Evolutionary conservation across 2,329 filamentous ascomycete species (phyloP), one percentile per base, ranked within the genome.

Genomic region (Paraphoma sp.): DNA sequence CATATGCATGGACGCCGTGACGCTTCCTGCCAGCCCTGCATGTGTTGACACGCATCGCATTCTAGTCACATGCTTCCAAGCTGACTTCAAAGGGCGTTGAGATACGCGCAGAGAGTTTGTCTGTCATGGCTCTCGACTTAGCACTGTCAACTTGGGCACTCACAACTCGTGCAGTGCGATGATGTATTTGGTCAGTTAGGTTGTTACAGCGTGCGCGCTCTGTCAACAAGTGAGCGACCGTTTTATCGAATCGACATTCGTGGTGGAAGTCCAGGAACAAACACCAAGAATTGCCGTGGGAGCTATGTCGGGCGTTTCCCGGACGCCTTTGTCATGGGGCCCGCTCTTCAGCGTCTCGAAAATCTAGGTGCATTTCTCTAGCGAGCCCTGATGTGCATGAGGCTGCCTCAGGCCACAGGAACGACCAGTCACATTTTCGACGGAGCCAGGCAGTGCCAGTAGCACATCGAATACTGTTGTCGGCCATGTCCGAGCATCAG

Each of bases 41-140:
- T 54, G 45, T 45, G 48, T 54, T 9, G 17, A 29, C 45, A 48
- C 31, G 45, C 51, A 54, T 48, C 16, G 23, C 28, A 4, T 48
- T 48, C 6, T 28, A 31, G 51, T 48, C 51, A 54, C 51, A 40
- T 54, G 51, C 29, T 40, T 31, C 38, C 7, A 23, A 23, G 23
- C 23, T 23, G 23, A 23, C 23, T 5, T 23, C 23, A 23, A 23
- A 23, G 23, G 23, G 23, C 23, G 23, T 23, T 23, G 23, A 23
- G 23, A 23, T 23, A 23, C 23, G 23, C 23, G 23, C 23, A 23
- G 23, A 23, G 5, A 23, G 23, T 23, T 23, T 23, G 23, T 23
- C 23, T 23, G 23, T 23, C 23, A 23, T 23, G 23, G 23, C 23
- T 23, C 23, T 23, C 23, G 23, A 5, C 23, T 23, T 23, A 23